Percentiles rank a stretch among this genome's conserved stretches.
These are phyloP conservation scores for Xylariales sp. DNA, from an alignment of 2,329 filamentous ascomycete genomes.

Conservation along the genomic window DNA sequence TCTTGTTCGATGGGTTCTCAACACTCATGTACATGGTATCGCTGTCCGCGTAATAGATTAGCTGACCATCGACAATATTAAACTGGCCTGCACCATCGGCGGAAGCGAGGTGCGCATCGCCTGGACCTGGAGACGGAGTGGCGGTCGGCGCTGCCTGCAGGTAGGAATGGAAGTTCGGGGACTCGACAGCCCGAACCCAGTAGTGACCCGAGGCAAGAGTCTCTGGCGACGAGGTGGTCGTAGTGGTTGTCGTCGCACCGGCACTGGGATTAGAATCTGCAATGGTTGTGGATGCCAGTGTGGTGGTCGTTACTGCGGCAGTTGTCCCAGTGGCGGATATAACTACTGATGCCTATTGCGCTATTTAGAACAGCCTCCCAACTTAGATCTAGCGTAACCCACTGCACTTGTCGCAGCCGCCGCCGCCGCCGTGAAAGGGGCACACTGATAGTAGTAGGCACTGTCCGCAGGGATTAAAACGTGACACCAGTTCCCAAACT, in stretches of 20 bases:
- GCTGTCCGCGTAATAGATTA: constrained; percentile 45
- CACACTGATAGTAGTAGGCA: constrained; percentile 7
- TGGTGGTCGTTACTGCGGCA: not conserved
- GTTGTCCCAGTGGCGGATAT: not conserved
- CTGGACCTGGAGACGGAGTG: constrained; percentile 24
- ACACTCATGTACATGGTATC: constrained; percentile 41
- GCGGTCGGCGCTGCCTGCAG: constrained; percentile 43
- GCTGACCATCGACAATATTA: constrained; percentile 50
- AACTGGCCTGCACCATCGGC: constrained; percentile 54
- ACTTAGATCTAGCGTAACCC: too few species aligned
- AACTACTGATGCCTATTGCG: not conserved
- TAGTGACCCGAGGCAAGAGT: constrained; percentile 47
- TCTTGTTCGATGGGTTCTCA: constrained; percentile 38
- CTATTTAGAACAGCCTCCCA: too few species aligned
- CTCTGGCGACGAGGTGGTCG: not conserved
- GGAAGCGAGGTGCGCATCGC: constrained; percentile 45
- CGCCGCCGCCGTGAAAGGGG: not conserved
- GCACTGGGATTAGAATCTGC: not conserved
- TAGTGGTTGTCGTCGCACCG: not conserved
- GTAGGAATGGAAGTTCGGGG: constrained; percentile 54
- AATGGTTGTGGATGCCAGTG: too few species aligned
- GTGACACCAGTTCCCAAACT: too few species aligned
- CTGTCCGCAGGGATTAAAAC: too few species aligned
- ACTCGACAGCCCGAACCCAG: constrained; percentile 53
- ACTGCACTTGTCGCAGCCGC: not conserved